A percentile compares a stretch with the other conserved stretches of the same genome.
phyloP scores from a whole-genome alignment of 495 filamentous ascomycete genomes.

The Aspergillus kassunensis region DNA sequence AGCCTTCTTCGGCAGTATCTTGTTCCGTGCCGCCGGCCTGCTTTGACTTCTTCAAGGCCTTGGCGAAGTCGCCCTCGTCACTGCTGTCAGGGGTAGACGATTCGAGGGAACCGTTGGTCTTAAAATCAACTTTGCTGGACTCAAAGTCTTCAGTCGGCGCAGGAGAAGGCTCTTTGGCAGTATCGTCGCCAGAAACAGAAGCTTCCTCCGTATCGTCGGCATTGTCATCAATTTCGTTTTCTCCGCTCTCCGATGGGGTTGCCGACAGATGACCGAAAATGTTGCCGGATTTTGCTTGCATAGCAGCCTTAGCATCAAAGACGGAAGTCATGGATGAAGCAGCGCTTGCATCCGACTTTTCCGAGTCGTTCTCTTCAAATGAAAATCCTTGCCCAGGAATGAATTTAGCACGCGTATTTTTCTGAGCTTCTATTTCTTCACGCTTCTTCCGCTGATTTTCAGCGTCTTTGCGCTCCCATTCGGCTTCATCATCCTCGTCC shows the following conservation, averaged over 20 bases:
- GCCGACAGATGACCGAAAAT: constrained; percentile 63
- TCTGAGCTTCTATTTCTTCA: constrained; percentile 28
- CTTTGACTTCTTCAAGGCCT: constrained; percentile 21
- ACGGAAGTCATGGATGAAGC: constrained; percentile 15
- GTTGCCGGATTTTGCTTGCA: constrained; percentile 39
- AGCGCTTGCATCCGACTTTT: constrained; percentile 15
- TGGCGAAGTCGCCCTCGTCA: constrained; percentile 23
- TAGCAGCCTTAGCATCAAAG: constrained; percentile 21
- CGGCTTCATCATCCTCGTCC: constrained; percentile 50
- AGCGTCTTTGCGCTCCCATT: constrained; percentile 45
- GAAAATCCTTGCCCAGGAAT: constrained; percentile 42
- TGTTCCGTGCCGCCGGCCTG: constrained; percentile 21
- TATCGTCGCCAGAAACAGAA: constrained; percentile 18
- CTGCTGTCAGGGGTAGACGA: constrained; percentile 23
- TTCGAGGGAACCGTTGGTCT: constrained; percentile 15
- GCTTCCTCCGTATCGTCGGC: constrained; percentile 43
- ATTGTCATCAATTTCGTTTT: constrained; percentile 34
- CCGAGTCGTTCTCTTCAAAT: constrained; percentile 22
- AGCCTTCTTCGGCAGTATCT: constrained; percentile 27
- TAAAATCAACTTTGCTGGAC: constrained; percentile 21
- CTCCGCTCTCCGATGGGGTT: constrained; percentile 44
- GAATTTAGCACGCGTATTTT: constrained; percentile 35
- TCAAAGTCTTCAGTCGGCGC: constrained; percentile 25
- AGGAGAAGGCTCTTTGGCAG: constrained; percentile 12
- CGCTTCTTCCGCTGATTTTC: constrained; percentile 45